These are phyloP conservation scores for Gossypium raimondii DNA, from an alignment of 345 rosid genomes.

Conservation along the genomic window DNA sequence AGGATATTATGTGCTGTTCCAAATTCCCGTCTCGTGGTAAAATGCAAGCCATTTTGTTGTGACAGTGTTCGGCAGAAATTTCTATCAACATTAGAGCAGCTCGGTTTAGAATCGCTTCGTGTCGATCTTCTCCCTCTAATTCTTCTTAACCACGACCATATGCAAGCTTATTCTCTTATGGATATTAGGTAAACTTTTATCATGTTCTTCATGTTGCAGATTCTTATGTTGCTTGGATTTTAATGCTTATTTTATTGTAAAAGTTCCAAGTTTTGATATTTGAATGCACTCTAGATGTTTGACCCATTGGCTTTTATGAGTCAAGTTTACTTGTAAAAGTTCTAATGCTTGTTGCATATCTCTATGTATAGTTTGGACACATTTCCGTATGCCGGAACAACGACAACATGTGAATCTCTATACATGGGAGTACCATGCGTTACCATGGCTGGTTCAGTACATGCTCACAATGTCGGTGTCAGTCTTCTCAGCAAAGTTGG, in stretches of 20 bases:
- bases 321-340: neutral
- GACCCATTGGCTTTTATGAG: neutral
- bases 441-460: constrained; percentile 95
- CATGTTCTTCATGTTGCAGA: neutral
- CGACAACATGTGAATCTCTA: constrained; percentile 95
- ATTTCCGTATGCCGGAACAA: constrained; percentile 98
- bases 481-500: constrained; percentile 90
- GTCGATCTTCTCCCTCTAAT: constrained; percentile 97
- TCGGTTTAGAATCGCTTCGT: constrained; percentile 87
- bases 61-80: constrained; percentile 92
- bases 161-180: constrained; percentile 99
- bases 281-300: neutral
- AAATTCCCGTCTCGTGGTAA: constrained; percentile 95
- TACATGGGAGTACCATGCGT: constrained; percentile 99
- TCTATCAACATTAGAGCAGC: constrained; percentile 75
- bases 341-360: constrained; percentile 12
- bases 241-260: neutral
- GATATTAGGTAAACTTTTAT: constrained; percentile 79
- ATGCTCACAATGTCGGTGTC: constrained; percentile 99
- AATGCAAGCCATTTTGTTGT: constrained; percentile 98
- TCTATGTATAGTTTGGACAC: constrained; percentile 79
- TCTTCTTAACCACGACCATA: constrained; percentile 94
- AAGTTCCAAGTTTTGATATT: neutral
- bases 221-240: neutral
- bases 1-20: constrained; percentile 97